Evolutionary conservation across 768 basidiomycete genomes (phyloP).

Genomic region (Dacryopinax spathularia): DNA sequence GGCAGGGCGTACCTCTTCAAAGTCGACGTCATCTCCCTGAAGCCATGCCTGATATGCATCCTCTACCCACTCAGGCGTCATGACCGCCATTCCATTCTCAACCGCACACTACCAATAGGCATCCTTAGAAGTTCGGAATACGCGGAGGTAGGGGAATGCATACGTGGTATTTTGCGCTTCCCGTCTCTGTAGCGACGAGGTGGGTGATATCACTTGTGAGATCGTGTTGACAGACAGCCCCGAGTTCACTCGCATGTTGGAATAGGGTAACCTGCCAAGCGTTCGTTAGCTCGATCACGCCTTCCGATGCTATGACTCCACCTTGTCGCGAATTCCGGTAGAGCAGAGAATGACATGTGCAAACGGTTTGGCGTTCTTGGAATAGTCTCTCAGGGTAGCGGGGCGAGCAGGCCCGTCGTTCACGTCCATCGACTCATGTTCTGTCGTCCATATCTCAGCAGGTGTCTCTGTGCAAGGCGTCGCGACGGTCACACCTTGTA

Average conservation of each 20-base stretch:
- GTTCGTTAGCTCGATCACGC: slow-evolving; percentile 11
- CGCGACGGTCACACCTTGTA: not conserved
- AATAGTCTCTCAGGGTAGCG: slow-evolving; percentile 12
- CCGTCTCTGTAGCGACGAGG: slow-evolving; percentile 65
- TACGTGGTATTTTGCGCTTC: slow-evolving; percentile 73
- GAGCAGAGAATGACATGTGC: slow-evolving; percentile 52
- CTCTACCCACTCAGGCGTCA: slow-evolving; percentile 62
- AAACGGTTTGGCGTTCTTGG: slow-evolving; percentile 28
- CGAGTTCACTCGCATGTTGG: slow-evolving; percentile 65
- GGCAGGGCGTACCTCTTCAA: slow-evolving; percentile 37
- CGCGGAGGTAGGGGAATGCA: slow-evolving; percentile 12
- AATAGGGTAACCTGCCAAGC: slow-evolving; percentile 48
- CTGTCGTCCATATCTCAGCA: not conserved
- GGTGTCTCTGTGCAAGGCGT: not conserved
- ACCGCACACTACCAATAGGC: slow-evolving; percentile 52
- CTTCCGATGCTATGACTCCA: slow-evolving; percentile 20
- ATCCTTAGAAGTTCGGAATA: slow-evolving; percentile 5
- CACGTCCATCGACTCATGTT: not conserved
- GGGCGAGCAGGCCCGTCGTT: not conserved
- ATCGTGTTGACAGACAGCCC: slow-evolving; percentile 50
- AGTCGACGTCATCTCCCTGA: slow-evolving; percentile 62
- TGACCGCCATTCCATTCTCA: slow-evolving; percentile 63
- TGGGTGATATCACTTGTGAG: slow-evolving; percentile 83
- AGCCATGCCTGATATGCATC: slow-evolving; percentile 63
- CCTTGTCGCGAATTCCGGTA: slow-evolving; percentile 70